A percentile compares a stretch with the other conserved stretches of the same genome.
Conservation (phyloP, 2,329 filamentous ascomycete genomes). For the Penicillium palitans region DNA sequence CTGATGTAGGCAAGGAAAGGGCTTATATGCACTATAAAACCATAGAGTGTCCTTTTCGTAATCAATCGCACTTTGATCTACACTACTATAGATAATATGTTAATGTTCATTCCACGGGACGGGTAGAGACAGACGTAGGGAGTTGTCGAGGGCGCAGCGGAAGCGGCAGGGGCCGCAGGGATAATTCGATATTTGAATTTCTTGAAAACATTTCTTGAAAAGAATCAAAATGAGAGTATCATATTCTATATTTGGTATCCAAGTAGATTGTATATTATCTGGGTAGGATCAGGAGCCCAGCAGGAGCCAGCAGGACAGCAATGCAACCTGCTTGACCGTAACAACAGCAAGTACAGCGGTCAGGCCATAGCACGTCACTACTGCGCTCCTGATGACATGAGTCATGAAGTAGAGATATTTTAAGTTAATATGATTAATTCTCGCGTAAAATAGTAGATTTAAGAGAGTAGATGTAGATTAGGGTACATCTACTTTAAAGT, state of each 20-base stretch:
- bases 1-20: not conserved
- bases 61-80: not conserved
- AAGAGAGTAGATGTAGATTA: not conserved
- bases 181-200: not conserved
- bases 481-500: not conserved
- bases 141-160: not conserved
- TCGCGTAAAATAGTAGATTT: not conserved
- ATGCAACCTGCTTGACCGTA: not conserved
- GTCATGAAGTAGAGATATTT: not conserved
- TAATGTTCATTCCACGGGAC: not conserved
- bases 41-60: too few species aligned
- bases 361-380: not conserved
- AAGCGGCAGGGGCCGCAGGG: not conserved
- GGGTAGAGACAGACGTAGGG: not conserved
- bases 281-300: not conserved
- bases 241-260: too few species aligned
- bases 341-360: not conserved
- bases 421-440: not conserved
- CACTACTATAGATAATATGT: not conserved
- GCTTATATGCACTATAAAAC: not conserved
- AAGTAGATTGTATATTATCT: not conserved
- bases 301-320: not conserved
- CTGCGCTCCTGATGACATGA: not conserved
- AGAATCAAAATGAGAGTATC: not conserved
- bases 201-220: not conserved